Percentiles rank a stretch among this genome's conserved stretches.
These are phyloP conservation scores for Penicillium sp. DNA, from an alignment of 2,329 filamentous ascomycete species.

Conservation along the genomic window DNA sequence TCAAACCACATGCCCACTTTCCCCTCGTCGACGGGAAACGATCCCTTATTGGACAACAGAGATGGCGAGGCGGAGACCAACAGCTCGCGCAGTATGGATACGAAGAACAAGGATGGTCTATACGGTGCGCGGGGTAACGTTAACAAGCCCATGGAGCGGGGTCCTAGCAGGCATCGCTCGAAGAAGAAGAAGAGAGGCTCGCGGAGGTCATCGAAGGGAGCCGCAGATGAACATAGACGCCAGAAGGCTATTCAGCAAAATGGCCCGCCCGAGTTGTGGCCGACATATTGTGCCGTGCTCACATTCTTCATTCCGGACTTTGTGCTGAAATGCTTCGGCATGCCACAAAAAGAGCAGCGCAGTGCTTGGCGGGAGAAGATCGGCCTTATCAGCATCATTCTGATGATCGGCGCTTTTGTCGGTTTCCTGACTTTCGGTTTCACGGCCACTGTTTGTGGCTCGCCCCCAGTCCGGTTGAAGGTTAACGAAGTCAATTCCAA, in stretches of 20 bases:
- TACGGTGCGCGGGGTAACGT: conserved; percentile 35
- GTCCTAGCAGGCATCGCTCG: conserved; percentile 38
- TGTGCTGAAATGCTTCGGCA: conserved; percentile 79
- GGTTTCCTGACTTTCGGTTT: conserved; percentile 98
- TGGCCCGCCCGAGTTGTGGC: conserved; percentile 84
- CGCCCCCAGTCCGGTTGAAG: conserved; percentile 67
- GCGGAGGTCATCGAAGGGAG: conserved; percentile 57
- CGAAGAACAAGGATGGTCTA: conserved; percentile 43
- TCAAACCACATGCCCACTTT: conserved; percentile 87
- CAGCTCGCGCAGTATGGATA: conserved; percentile 62
- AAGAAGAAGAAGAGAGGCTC: conserved; percentile 60
- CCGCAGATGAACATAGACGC: conserved; percentile 58
- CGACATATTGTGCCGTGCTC: conserved; percentile 86
- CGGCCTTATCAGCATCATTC: conserved; percentile 89
- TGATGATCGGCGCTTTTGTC: conserved; percentile 81
- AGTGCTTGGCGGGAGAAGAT: conserved; percentile 98
- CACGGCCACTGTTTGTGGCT: conserved; percentile 79
- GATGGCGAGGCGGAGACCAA: conserved; percentile 51
- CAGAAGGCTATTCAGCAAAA: conserved; percentile 62
- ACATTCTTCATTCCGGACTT: conserved; percentile 95
- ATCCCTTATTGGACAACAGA: conserved; percentile 74
- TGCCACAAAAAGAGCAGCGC: conserved; percentile 78
- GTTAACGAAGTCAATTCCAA: conserved; percentile 76
- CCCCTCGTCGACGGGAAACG: conserved; percentile 89
- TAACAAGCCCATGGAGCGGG: conserved; percentile 43